These are phyloP conservation scores for Aureobasidium lini DNA, from an alignment of 2,329 filamentous ascomycete genomes.

Conservation along the genomic window DNA sequence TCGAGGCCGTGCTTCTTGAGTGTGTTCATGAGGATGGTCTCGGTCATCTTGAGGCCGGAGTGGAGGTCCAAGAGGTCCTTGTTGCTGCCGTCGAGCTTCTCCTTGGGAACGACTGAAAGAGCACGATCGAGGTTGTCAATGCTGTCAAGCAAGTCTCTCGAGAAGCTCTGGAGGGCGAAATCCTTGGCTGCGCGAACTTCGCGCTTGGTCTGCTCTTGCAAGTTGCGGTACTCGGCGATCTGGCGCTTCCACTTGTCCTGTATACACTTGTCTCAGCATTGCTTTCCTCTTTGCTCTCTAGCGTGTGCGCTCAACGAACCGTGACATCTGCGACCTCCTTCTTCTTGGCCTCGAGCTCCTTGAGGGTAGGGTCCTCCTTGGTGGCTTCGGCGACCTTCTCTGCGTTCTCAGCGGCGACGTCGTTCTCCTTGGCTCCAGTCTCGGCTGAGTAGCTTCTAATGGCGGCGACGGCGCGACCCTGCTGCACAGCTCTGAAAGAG, in stretches of 20 bases:
- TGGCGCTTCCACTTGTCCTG: constrained; percentile 93
- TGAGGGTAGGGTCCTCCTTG: constrained; percentile 42
- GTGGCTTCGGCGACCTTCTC: constrained; percentile 21
- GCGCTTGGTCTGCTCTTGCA: constrained; percentile 87
- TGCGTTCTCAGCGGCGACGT: constrained; percentile 29
- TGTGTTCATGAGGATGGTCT: constrained; percentile 76
- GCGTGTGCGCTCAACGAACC: constrained; percentile 43
- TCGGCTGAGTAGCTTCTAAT: constrained; percentile 42
- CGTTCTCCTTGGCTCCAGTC: constrained; percentile 31
- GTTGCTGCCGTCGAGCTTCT: constrained; percentile 58
- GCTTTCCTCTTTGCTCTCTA: neutral
- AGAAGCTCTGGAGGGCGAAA: constrained; percentile 91
- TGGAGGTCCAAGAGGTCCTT: constrained; percentile 74
- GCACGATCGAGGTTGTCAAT: constrained; percentile 97
- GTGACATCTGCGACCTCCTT: constrained; percentile 75
- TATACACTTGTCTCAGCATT: constrained; percentile 7
- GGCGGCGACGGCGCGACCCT: constrained; percentile 24
- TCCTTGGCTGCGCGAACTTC: constrained; percentile 81
- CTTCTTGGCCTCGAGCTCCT: constrained; percentile 64
- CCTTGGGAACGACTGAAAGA: constrained; percentile 66
- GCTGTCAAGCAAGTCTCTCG: constrained; percentile 87
- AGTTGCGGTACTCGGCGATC: constrained; percentile 94
- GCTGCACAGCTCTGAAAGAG: constrained; percentile 30
- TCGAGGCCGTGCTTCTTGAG: constrained; percentile 91
- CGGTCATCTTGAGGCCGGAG: constrained; percentile 91